A percentile compares a stretch with the other conserved stretches of the same genome.
Conservation (phyloP, 2,329 filamentous ascomycete species). For the Penicillium sp. region DNA sequence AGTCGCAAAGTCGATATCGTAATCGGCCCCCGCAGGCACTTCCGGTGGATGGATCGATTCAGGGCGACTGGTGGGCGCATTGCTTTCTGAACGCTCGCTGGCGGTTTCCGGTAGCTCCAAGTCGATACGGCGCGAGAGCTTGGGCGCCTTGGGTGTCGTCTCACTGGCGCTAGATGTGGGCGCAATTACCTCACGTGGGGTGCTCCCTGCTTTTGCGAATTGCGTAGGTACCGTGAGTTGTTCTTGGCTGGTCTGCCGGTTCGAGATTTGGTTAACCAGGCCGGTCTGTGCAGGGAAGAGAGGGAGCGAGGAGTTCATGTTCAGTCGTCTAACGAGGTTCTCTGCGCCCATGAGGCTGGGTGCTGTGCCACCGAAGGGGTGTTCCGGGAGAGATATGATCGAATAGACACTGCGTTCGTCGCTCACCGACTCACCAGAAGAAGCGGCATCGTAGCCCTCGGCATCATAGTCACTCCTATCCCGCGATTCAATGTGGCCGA, state of each 20-base stretch:
- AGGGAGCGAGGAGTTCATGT: conserved; percentile 51
- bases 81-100: conserved; percentile 39
- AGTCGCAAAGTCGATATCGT: conserved; percentile 43
- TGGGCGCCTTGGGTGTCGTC: conserved; percentile 37
- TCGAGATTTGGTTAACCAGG: conserved; percentile 35
- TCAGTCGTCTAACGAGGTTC: conserved; percentile 51
- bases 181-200: conserved; percentile 18
- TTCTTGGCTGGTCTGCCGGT: conserved; percentile 38
- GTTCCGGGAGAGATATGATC: conserved; percentile 42
- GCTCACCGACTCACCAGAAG: conserved; percentile 47
- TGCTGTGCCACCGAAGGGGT: conserved; percentile 44
- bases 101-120: conserved; percentile 44
- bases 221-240: conserved; percentile 22
- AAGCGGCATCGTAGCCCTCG: conserved; percentile 38
- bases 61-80: conserved; percentile 15
- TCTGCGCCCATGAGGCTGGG: conserved; percentile 54
- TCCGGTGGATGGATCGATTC: conserved; percentile 6
- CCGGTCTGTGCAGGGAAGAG: conserved; percentile 36
- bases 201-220: conserved; percentile 28
- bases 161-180: conserved; percentile 26
- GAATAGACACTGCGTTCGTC: conserved; percentile 43
- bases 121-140: conserved; percentile 44
- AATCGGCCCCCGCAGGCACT: conserved; percentile 21
- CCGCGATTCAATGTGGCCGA: conserved; percentile 42
- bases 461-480: conserved; percentile 41